Evolutionary conservation across 2,329 filamentous ascomycete genomes (phyloP).

Genomic region (Colletotrichum phormii): DNA sequence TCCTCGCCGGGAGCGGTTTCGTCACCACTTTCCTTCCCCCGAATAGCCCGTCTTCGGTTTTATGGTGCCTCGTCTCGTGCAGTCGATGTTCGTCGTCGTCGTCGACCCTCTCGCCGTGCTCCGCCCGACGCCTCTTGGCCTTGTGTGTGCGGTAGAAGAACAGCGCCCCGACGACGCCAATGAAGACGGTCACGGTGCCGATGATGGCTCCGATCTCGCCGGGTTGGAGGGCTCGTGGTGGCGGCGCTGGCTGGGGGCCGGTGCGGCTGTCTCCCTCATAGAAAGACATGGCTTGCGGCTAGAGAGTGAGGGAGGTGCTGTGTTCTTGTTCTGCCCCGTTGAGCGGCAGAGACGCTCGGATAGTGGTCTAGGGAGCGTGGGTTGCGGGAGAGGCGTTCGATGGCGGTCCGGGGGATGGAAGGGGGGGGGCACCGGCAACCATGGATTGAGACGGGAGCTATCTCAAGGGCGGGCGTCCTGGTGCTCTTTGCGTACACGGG

Average conservation of each 20-base stretch:
- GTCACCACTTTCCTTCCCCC: neutral
- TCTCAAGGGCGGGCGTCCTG: neutral
- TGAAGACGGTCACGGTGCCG: constrained; percentile 40
- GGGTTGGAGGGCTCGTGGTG: constrained; percentile 38
- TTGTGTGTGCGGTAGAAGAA: constrained; percentile 40
- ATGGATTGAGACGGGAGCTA: neutral
- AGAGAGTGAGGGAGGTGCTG: neutral
- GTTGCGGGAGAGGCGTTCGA: neutral
- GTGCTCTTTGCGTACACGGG: neutral
- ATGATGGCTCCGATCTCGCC: constrained; percentile 45
- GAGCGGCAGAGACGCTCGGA: neutral
- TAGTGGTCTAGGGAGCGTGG: neutral
- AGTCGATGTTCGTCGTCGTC: constrained; percentile 6
- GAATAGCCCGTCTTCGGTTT: constrained; percentile 6
- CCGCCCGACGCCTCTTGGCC: constrained; percentile 20
- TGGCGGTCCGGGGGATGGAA: neutral
- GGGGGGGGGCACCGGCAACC: neutral
- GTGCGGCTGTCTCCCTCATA: constrained; percentile 34
- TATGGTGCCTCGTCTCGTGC: constrained; percentile 8
- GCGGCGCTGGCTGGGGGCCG: constrained; percentile 24
- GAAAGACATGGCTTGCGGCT: constrained; percentile 32
- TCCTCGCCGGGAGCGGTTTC: constrained; percentile 4
- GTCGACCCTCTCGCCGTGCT: neutral
- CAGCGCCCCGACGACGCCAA: constrained; percentile 39
- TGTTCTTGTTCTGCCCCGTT: neutral